phyloP scores from a whole-genome alignment of 345 rosid species.

The Salix suchowensis region DNA sequence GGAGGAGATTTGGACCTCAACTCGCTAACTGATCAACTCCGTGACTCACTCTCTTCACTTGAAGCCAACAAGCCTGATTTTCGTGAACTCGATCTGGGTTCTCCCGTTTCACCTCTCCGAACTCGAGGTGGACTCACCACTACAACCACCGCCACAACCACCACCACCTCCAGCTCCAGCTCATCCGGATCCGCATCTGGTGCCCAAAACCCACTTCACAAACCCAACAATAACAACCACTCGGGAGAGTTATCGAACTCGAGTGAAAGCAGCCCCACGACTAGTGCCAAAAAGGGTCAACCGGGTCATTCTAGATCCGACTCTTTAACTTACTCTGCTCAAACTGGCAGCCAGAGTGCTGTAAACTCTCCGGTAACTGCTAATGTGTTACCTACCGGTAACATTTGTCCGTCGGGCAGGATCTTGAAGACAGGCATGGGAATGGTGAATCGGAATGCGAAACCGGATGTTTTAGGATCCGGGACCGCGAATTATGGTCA shows the following conservation, averaged over 20 bases:
- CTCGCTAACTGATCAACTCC: conserved; percentile 38
- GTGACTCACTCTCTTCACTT: conserved; percentile 43
- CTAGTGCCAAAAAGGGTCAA: conserved; percentile 22
- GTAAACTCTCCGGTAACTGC: conserved; percentile 44
- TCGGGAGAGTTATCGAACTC: conserved; percentile 62
- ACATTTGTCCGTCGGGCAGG: conserved; percentile 77
- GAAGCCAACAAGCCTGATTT: conserved; percentile 74
- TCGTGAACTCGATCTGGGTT: conserved; percentile 75
- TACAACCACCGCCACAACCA: conserved; percentile 30
- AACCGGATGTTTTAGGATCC: conserved; percentile 64
- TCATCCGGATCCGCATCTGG: conserved; percentile 82
- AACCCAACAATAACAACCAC: conserved; percentile 42
- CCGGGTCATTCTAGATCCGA: conserved; percentile 47
- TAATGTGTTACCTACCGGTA: conserved; percentile 72
- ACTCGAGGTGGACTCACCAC: conserved; percentile 39
- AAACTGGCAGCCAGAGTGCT: conserved; percentile 27
- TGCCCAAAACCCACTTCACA: conserved; percentile 25
- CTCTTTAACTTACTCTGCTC: conserved; percentile 45
- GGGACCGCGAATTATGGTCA: conserved; percentile 80
- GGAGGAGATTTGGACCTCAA: conserved; percentile 31
- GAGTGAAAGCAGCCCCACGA: conserved; percentile 52
- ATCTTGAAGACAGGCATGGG: conserved; percentile 63
- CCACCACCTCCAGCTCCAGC: conserved; percentile 73
- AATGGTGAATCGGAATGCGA: conserved; percentile 36
- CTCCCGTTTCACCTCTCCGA: conserved; percentile 85